Conservation (phyloP, 2,329 filamentous ascomycete species). For the Fusarium metavorans region DNA sequence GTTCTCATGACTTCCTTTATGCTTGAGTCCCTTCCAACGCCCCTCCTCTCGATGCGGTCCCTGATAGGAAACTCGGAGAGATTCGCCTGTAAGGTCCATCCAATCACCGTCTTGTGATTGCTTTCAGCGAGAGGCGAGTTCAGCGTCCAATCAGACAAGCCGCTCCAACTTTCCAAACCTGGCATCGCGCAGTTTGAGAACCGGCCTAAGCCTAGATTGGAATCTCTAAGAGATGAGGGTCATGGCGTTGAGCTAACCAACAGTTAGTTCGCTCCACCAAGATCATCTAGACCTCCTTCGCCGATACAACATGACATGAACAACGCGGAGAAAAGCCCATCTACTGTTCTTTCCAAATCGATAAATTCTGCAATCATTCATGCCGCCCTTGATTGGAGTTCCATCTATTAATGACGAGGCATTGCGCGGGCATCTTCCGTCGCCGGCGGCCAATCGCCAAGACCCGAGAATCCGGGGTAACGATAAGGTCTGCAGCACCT, state of each 20-base stretch:
- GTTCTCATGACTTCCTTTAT: neutral
- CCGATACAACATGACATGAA: neutral
- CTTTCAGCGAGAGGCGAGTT: neutral
- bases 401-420: neutral
- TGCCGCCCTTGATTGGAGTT: neutral
- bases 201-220: constrained; percentile 3
- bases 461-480: neutral
- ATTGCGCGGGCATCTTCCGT: neutral
- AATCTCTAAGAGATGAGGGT: constrained; percentile 34
- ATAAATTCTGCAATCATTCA: neutral
- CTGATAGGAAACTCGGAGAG: constrained; percentile 17
- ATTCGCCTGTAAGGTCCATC: neutral
- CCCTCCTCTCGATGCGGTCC: neutral
- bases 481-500: neutral
- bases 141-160: constrained; percentile 8
- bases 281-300: neutral
- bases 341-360: neutral
- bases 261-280: too few relatives aligned
- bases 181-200: neutral
- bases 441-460: neutral
- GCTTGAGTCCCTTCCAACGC: neutral
- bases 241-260: neutral
- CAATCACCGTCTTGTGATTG: neutral
- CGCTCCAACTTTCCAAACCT: too few relatives aligned
- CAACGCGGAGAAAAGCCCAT: neutral